These are phyloP conservation scores for Polysphondylium violaceum DNA, from an alignment of 78 protist genomes.

Conservation along the genomic window DNA sequence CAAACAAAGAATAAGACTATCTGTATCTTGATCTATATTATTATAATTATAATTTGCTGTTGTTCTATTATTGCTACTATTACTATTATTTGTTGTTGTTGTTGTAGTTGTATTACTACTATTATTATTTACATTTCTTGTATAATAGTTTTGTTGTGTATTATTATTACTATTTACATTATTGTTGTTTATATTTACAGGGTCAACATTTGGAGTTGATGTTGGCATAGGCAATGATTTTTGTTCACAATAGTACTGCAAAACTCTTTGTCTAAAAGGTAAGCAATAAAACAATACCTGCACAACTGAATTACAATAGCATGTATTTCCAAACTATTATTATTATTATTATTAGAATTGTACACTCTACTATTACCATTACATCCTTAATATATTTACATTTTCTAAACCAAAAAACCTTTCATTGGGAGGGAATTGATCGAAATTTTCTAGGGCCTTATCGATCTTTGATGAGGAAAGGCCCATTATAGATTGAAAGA, in stretches of 20 bases:
- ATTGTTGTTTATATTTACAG: not conserved
- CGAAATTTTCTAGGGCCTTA: not conserved
- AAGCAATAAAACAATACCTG: constrained; percentile 92
- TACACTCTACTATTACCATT: not conserved
- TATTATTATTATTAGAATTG: no score
- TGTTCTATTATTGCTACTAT: not conserved
- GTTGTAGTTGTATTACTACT: not conserved
- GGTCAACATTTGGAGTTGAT: not conserved
- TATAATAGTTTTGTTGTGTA: not conserved
- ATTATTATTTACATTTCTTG: not conserved
- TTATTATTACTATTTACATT: not conserved
- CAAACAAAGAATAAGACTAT: constrained; percentile 41
- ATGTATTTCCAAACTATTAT: constrained; percentile 94
- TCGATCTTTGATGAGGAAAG: constrained; percentile 29
- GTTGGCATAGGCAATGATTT: not conserved
- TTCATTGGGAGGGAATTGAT: constrained; percentile 23
- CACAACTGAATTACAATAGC: constrained; percentile 95
- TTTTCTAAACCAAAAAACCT: constrained; percentile 60
- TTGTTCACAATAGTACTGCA: constrained; percentile 57
- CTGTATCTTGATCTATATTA: constrained; percentile 24
- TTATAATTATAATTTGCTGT: constrained; percentile 1
- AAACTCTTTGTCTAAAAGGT: constrained; percentile 87
- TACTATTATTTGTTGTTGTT: not conserved
- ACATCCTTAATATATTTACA: no score
- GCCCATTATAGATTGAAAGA: constrained; percentile 11